Conservation (phyloP, 1,284 basidiomycete species). For the Apiotrichum brassicae region DNA sequence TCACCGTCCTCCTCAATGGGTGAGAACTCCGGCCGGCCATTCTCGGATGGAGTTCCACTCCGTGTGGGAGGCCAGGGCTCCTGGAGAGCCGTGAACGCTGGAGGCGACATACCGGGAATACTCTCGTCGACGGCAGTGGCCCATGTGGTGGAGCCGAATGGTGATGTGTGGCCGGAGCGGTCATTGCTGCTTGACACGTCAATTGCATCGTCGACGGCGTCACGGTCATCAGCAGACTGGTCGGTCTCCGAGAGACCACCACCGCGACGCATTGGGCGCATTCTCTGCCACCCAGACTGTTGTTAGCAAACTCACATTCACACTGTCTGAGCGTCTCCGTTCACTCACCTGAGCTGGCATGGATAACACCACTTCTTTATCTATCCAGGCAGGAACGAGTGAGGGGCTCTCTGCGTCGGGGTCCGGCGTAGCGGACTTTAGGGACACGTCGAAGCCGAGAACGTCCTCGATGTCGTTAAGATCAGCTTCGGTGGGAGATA, state of each 20-base stretch:
- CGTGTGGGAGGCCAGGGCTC: slow-evolving; percentile 7
- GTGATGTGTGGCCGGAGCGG: slow-evolving; percentile 1
- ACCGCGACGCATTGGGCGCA: not conserved
- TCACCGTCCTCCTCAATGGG: slow-evolving; percentile 3
- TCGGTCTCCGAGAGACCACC: not conserved
- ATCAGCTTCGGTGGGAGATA: slow-evolving; percentile 9
- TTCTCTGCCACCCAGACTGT: not conserved
- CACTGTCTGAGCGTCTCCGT: not conserved
- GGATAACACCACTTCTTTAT: slow-evolving; percentile 3
- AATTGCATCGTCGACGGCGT: not conserved
- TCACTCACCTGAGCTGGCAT: slow-evolving; percentile 5
- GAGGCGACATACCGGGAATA: not conserved
- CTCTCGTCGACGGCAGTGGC: slow-evolving; percentile 5
- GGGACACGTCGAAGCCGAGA: not conserved
- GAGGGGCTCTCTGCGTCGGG: not conserved
- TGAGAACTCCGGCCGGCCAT: not conserved
- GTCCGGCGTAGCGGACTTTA: not conserved
- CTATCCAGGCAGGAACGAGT: slow-evolving; percentile 5
- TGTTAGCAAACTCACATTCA: not conserved
- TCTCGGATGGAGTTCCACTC: slow-evolving; percentile 1
- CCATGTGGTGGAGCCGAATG: slow-evolving; percentile 2
- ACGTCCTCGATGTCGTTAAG: slow-evolving; percentile 4
- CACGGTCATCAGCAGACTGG: not conserved
- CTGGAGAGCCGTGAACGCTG: slow-evolving; percentile 5
- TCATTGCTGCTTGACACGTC: not conserved